phyloP scores from a whole-genome alignment of 257 asterid genomes.

The Solanum chilense region DNA sequence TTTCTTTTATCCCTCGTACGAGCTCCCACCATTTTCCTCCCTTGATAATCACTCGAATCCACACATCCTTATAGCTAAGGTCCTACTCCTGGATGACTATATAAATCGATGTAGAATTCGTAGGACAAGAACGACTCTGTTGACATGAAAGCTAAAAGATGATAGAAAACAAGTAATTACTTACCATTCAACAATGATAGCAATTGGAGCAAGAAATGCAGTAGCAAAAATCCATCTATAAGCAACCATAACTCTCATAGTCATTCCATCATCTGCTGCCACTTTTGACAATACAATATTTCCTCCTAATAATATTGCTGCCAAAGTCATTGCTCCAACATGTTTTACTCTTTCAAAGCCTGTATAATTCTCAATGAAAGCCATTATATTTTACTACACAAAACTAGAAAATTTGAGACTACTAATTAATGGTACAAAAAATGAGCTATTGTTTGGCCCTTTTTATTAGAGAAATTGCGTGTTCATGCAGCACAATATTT shows the following conservation, averaged over 20 bases:
- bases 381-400: not conserved
- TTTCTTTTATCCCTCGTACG: not conserved
- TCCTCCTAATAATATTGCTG: constrained; percentile 1
- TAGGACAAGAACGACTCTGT: not conserved
- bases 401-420: not conserved
- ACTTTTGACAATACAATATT: constrained; percentile 10
- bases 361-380: not conserved
- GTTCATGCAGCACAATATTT: not conserved
- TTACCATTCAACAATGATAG: constrained; percentile 10
- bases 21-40: not conserved
- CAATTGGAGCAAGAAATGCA: constrained; percentile 9
- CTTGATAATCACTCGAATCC: not conserved
- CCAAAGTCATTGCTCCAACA: constrained; percentile 6
- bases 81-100: not conserved
- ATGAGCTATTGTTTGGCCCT: not conserved
- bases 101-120: no score
- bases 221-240: constrained; percentile 16
- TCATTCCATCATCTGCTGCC: constrained; percentile 18
- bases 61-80: not conserved
- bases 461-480: constrained; percentile 1
- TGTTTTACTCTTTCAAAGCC: not conserved
- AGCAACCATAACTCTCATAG: constrained; percentile 16
- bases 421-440: not conserved
- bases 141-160: not conserved
- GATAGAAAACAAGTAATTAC: not conserved